phyloP scores from a whole-genome alignment of 345 rosid species.

The Pistacia integerrima region DNA sequence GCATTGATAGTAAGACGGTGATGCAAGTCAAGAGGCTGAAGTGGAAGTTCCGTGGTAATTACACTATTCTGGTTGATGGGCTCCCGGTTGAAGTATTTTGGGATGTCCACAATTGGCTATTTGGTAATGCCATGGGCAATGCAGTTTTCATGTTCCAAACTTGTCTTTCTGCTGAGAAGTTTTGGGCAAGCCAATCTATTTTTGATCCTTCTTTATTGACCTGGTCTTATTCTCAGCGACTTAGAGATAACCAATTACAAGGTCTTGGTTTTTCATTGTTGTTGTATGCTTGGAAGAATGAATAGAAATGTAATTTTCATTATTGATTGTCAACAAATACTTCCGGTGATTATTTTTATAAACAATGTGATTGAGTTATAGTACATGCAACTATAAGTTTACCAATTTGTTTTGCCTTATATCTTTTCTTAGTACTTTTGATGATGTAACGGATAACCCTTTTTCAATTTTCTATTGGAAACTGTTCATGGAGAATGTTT shows the following conservation, averaged over 20 bases:
- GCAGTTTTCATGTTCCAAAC: constrained; percentile 94
- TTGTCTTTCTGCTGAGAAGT: constrained; percentile 47
- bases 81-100: constrained; percentile 81
- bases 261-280: constrained; percentile 71
- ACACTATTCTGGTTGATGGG: constrained; percentile 82
- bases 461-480: constrained; percentile 13
- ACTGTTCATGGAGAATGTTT: background rate
- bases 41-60: constrained; percentile 96
- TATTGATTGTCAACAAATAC: constrained; percentile 17
- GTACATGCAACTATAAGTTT: constrained; percentile 25
- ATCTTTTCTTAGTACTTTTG: background rate
- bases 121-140: constrained; percentile 67
- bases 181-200: constrained; percentile 39
- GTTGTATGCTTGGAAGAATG: constrained; percentile 73
- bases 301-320: constrained; percentile 37
- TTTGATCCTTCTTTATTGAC: constrained; percentile 48
- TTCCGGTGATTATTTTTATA: constrained; percentile 23
- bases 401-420: constrained; percentile 7
- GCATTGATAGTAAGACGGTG: constrained; percentile 70
- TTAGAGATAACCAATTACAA: constrained; percentile 56
- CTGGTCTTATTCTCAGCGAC: constrained; percentile 49
- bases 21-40: constrained; percentile 80
- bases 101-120: constrained; percentile 98
- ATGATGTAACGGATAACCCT: background rate
- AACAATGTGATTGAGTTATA: constrained; percentile 27